phyloP scores from a whole-genome alignment of 139 green algal genomes.

The Chlamydomonas eustigma region DNA sequence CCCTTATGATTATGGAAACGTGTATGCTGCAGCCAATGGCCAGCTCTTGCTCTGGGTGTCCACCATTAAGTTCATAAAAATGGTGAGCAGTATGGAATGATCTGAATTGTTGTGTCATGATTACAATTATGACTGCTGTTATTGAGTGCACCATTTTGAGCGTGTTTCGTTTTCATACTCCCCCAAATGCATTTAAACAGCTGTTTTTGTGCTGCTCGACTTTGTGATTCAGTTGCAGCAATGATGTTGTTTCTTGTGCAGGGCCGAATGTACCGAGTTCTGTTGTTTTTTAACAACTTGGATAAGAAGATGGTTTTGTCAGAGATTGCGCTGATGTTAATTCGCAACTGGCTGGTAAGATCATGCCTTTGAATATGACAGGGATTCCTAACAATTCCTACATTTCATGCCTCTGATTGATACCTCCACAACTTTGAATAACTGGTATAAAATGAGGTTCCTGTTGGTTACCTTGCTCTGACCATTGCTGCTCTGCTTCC shows the following conservation, averaged over 20 bases:
- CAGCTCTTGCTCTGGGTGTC: neutral
- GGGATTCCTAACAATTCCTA: no score
- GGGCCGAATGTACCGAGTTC: constrained; percentile 15
- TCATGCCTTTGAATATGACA: no score
- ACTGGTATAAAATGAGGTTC: neutral
- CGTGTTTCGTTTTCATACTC: neutral
- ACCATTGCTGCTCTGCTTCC: neutral
- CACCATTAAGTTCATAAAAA: constrained; percentile 12
- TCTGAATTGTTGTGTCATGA: neutral
- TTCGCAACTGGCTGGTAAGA: constrained; percentile 5
- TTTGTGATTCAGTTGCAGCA: no score
- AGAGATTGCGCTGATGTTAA: constrained; percentile 9
- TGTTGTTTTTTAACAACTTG: neutral
- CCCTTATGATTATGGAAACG: neutral
- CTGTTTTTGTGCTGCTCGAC: neutral
- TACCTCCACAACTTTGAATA: neutral
- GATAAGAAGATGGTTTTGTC: constrained; percentile 8
- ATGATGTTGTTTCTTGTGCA: no score
- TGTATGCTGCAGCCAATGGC: neutral
- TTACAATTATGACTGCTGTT: neutral
- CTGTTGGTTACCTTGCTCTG: neutral
- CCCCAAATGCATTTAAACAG: neutral
- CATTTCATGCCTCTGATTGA: no score
- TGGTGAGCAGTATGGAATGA: neutral
- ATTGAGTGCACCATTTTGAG: neutral